Evolutionary conservation across 1,284 basidiomycete genomes (phyloP), one percentile per base, ranked within the genome.

Genomic region (Acaromyces ingoldii): DNA sequence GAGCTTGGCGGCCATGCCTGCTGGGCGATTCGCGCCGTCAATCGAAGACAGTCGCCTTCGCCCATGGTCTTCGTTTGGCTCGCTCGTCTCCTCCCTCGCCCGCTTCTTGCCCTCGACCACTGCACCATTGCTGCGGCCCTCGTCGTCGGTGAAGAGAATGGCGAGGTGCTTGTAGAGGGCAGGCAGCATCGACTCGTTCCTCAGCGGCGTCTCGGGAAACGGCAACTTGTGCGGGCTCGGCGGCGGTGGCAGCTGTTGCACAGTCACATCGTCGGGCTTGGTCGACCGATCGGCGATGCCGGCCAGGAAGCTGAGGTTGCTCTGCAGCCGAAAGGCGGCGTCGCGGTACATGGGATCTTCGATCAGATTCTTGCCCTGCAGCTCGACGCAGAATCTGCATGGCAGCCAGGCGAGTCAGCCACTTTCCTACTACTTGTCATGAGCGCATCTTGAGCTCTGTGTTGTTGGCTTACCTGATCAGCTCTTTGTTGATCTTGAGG

Each of bases 401-500:
- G 6, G 4, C 7, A 43, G 45, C 17, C n/a, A 17, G 33, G 45
- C 22, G n/a, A 7, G 24, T 4, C 30, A 17, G 45, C n/a, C n/a
- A n/a, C n/a, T n/a, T n/a, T n/a, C n/a, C n/a, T n/a, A n/a, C n/a
- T n/a, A n/a, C 41, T 19, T 19, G 13, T 17, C 9, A 10, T 41
- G 9, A 41, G 31, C 19, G 17, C 19, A 44, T 13, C 41, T 44
- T 19, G 6, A 19, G 4, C 17, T 28, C 17, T 6, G 6, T 28
- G 4, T 4, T n/a, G 25, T n/a, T n/a, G n/a, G n/a, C 45, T 34
- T 28, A 47, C 45, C 46, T 54, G 43, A 67, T 65, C n/a, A 67
- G 57, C 53, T 67, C 65, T 38, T 67, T 65, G 53, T 67, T 67
- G 54, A 67, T 65, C 24, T 64, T 65, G 34, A 67, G 43, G 10